Evolutionary conservation across 257 asterid species (phyloP), one percentile per base, ranked within the genome.

Genomic region (Solanum chiquidenum): DNA sequence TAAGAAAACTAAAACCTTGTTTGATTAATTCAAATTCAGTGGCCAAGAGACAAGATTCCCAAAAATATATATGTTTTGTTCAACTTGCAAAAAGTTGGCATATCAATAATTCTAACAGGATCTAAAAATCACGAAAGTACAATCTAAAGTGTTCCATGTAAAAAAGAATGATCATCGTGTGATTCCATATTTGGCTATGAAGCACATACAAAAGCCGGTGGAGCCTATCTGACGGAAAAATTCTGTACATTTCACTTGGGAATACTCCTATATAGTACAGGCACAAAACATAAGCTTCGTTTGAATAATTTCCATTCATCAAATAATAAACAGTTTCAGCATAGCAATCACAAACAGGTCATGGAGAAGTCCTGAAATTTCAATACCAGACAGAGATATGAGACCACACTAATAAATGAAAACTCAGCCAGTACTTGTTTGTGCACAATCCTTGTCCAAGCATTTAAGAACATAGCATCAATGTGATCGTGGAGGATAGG

Each of bases 401-500:
- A 44, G 3, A 71, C 44, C 52, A 76, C 83, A 80, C 40, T 29
- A 80, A 60, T 27, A 79, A 7, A 46, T 82, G 69, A 9, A 29
- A 49, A 52, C 23, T 75, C 11, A 74, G 52, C 9, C 3, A 37
- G 33, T 23, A 21, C 68, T 44, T 80, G 34, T 80, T 27, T 46
- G 68, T 80, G 68, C 68, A 73, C 29, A 80, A 46, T 27, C 4
- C 40, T 80, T 80, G 66, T 80, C 68, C 85, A 80, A 46, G 42
- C 84, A 42, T 77, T 77, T 77, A 40, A n/a, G 62, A 76, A 40
- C 62, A 77, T 44, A 58, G 88, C 68, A 46, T 80, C 68, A 80
- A 18, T 25, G 68, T 29, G 40, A 49, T 49, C 69, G 91, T 1
- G 88, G 94, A 89, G 93, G 94, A 88, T 91, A 92, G 83, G 52